Evolutionary conservation across 2,329 filamentous ascomycete genomes (phyloP).

Genomic region (Alternaria solani): DNA sequence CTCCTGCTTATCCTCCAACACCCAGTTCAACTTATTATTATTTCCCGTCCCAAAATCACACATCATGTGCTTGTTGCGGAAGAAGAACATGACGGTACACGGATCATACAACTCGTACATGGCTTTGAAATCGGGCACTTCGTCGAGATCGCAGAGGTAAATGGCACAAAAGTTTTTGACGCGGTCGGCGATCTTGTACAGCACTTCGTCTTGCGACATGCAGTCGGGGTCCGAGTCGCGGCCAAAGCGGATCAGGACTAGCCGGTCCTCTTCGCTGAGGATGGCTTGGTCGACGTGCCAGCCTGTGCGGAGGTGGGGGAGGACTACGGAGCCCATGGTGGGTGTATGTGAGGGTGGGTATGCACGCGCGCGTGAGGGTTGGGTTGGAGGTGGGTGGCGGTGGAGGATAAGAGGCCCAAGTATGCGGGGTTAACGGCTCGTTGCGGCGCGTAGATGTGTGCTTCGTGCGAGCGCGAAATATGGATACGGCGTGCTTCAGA

Average conservation of each 20-base stretch:
- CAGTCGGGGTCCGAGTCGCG: constrained; percentile 84
- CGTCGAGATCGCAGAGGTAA: constrained; percentile 86
- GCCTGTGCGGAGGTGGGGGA: constrained; percentile 88
- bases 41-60: constrained; percentile 95
- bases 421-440: neutral
- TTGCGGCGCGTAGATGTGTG: neutral
- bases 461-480: neutral
- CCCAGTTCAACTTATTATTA: constrained; percentile 98
- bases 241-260: constrained; percentile 93
- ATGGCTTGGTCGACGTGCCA: constrained; percentile 99
- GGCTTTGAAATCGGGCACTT: constrained; percentile 73
- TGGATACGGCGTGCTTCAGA: neutral
- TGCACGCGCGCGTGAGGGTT: neutral
- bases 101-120: constrained; percentile 95
- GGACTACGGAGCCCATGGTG: constrained; percentile 81
- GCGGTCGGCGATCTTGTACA: constrained; percentile 90
- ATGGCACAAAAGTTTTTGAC: constrained; percentile 90
- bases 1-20: constrained; percentile 97
- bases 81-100: constrained; percentile 97
- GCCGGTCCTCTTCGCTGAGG: constrained; percentile 76
- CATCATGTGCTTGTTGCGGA: constrained; percentile 99
- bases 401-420: neutral
- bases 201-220: constrained; percentile 88
- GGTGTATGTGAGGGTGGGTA: neutral
- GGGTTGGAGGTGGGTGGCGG: neutral